Evolutionary conservation across 225 moss, liverwort and hornwort genomes (phyloP).

Genomic region (Sphagnum contortum): DNA sequence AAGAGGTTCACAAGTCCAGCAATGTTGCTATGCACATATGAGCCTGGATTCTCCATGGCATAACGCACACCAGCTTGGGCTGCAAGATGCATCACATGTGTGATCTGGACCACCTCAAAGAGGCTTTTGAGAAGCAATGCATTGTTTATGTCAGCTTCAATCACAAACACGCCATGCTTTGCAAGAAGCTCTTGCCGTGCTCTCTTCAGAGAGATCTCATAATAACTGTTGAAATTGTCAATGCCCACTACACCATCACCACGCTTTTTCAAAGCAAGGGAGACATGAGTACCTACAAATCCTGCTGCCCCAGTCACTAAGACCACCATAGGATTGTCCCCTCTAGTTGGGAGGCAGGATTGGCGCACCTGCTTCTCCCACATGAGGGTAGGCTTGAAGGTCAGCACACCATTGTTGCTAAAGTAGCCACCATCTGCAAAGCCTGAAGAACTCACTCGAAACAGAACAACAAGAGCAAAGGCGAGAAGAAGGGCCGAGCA

Average conservation of each 20-base stretch:
- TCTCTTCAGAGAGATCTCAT: conserved; percentile 4
- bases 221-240: conserved; percentile 3
- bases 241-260: conserved; percentile 4
- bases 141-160: conserved; percentile 2
- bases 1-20: conserved; percentile 37
- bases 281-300: conserved; percentile 4
- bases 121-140: neutral
- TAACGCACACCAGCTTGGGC: conserved; percentile 6
- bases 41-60: conserved; percentile 5
- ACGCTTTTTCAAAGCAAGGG: conserved; percentile 4
- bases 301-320: conserved; percentile 5
- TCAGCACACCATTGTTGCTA: neutral
- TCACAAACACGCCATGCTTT: conserved; percentile 2
- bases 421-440: neutral
- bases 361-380: conserved; percentile 5
- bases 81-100: conserved; percentile 5
- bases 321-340: conserved; percentile 1
- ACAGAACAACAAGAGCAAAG: conserved; percentile 1
- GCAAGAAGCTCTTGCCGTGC: conserved; percentile 5
- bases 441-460: neutral
- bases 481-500: conserved; percentile 4
- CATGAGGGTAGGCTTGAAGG: neutral
- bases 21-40: conserved; percentile 43
- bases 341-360: conserved; percentile 4
- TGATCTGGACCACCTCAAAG: conserved; percentile 4